Evolutionary conservation across 805 yeast genomes (phyloP), one percentile per base, ranked within the genome.

Genomic region (Saccharomyces mikatae): DNA sequence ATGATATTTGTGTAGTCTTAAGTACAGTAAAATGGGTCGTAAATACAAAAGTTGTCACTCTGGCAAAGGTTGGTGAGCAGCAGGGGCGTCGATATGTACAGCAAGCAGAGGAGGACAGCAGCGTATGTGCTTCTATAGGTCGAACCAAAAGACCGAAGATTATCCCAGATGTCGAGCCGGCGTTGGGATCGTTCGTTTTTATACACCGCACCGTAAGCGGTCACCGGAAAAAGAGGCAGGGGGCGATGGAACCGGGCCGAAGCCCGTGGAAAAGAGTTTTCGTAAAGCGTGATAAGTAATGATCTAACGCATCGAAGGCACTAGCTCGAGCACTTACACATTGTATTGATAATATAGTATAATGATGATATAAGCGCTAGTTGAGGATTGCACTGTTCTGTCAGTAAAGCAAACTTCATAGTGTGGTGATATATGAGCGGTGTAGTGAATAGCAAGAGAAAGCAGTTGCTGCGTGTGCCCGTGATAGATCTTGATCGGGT

Each of bases 401-500:
- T 4, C 24, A 36, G 22, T 17, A 24, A n/a, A 8, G 11, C 4
- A 17, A 36, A 17, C 24, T 17, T 6, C 4, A 22, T 14, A 17
- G 44, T 8, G 11, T 36, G 9, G 44, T 36, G 11, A 17, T 36
- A 17, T 36, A 36, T 36, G 44, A 36, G 44, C 22, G 44, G 44
- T 17, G 11, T 13, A 21, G 44, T 2, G 22, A 36, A 46, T 17
- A 17, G 24, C 24, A 36, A 24, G 24, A 36, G 24, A 17, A 36
- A 17, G 22, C 8, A 17, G 44, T 4, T 8, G 22, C 10, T 36
- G 21, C 30, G 24, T 10, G 13, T 62, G 32, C 68, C 69, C 1
- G 56, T 57, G 9, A 58, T 68, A 22, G 72, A 68, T 57, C 48
- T 68, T 41, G 59, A 68, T 47, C 29, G 52, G 21, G 57, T 68